phyloP scores from a whole-genome alignment of 139 green algal species.

The Chlamydomonas urium region DNA sequence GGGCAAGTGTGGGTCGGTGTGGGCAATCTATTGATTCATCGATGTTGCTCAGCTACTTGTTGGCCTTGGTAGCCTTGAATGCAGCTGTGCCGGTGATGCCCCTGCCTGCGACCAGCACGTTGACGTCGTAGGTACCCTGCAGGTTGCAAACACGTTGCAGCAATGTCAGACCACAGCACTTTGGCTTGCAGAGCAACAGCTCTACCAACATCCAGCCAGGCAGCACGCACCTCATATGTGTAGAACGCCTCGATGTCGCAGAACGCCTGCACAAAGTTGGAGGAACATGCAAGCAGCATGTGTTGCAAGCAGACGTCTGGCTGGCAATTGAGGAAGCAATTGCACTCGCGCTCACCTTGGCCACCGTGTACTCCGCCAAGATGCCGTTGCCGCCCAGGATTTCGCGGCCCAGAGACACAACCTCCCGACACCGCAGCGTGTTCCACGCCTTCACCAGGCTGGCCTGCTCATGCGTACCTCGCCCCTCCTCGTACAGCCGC shows the following conservation, averaged over 20 bases:
- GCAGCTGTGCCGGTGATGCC: slow-evolving; percentile 77
- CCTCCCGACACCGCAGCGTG: slow-evolving; percentile 66
- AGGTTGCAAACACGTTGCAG: background rate
- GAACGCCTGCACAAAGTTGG: slow-evolving; percentile 29
- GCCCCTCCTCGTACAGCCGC: slow-evolving; percentile 77
- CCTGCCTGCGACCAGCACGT: slow-evolving; percentile 79
- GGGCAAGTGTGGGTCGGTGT: no score
- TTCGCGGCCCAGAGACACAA: slow-evolving; percentile 81
- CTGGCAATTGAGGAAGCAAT: no score
- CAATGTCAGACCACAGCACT: background rate
- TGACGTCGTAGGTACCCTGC: slow-evolving; percentile 85
- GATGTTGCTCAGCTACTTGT: no score
- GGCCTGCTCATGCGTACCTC: slow-evolving; percentile 75
- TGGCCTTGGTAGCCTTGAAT: slow-evolving; percentile 75
- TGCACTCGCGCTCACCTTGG: slow-evolving; percentile 63
- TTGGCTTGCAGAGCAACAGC: background rate
- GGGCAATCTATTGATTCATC: no score
- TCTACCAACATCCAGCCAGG: background rate
- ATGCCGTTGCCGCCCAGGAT: slow-evolving; percentile 92
- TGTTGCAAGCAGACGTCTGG: no score
- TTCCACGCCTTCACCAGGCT: slow-evolving; percentile 89
- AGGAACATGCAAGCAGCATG: no score
- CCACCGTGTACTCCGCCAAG: slow-evolving; percentile 81
- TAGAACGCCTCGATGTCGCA: slow-evolving; percentile 45
- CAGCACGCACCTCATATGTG: slow-evolving; percentile 31